Evolutionary conservation across 176 grass and related monocot species (phyloP).

Genomic region (Ensete glaucum): DNA sequence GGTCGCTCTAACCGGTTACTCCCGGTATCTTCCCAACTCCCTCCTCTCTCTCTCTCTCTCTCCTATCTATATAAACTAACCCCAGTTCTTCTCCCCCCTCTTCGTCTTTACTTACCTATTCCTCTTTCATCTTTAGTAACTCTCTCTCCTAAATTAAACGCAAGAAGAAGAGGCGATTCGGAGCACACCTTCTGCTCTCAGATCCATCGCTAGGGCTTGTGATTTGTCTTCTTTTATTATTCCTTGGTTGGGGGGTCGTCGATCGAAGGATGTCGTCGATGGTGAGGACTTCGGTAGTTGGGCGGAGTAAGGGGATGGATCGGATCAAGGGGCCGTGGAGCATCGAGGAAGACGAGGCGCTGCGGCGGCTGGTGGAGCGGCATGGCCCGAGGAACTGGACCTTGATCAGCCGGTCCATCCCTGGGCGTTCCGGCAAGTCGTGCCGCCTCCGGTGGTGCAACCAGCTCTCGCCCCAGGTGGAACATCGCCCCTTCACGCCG

Average conservation of each 20-base stretch:
- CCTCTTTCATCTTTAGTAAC: neutral
- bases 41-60: neutral
- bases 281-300: neutral
- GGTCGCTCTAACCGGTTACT: neutral
- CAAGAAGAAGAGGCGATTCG: neutral
- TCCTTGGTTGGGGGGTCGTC: no score
- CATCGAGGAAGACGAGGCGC: conserved; percentile 8
- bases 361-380: conserved; percentile 1
- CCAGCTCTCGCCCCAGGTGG: conserved; percentile 14
- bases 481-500: conserved; percentile 24
- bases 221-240: no score
- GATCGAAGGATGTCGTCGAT: neutral
- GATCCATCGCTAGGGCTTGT: neutral
- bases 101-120: neutral
- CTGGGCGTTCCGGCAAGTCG: conserved; percentile 15
- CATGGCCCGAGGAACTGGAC: conserved; percentile 15
- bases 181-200: no score
- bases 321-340: conserved; percentile 17
- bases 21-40: neutral
- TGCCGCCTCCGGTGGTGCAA: conserved; percentile 18
- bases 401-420: conserved; percentile 3
- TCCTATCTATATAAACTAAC: neutral
- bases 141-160: neutral
- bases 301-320: neutral
- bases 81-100: neutral